Evolutionary conservation across 2,329 filamentous ascomycete species (phyloP).

Genomic region (Dactylellina cionopaga): DNA sequence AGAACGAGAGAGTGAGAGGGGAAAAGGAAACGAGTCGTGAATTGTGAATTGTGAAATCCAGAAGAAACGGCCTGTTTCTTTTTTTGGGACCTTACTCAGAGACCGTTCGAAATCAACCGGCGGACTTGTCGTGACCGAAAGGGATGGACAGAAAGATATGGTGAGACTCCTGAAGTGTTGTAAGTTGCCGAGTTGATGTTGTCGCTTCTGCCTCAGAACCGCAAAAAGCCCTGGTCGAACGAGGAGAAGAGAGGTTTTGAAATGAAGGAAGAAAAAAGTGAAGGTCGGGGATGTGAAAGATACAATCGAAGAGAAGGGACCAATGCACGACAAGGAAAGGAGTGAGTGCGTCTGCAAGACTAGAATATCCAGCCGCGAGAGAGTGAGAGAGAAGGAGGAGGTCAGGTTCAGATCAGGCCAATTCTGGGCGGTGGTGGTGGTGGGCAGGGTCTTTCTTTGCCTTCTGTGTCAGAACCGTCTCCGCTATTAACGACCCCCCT

Average conservation of each 20-base stretch:
- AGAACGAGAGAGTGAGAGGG: too few relatives aligned
- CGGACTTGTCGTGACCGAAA: conserved; percentile 36
- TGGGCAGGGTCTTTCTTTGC: conserved; percentile 52
- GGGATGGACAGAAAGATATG: conserved; percentile 35
- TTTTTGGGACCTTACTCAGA: neutral
- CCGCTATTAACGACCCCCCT: conserved; percentile 51
- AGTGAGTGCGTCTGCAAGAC: conserved; percentile 44
- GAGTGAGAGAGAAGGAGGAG: conserved; percentile 21
- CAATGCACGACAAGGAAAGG: conserved; percentile 43
- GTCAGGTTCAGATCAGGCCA: conserved; percentile 33
- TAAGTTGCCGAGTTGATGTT: conserved; percentile 31
- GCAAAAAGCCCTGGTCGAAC: conserved; percentile 38
- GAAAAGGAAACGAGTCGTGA: conserved; percentile 35
- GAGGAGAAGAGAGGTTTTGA: conserved; percentile 38
- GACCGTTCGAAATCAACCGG: conserved; percentile 44
- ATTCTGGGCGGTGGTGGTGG: conserved; percentile 42
- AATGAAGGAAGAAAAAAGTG: conserved; percentile 50
- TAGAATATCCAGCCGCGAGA: conserved; percentile 48
- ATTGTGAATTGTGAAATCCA: conserved; percentile 20
- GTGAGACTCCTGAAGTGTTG: conserved; percentile 41
- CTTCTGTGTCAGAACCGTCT: conserved; percentile 52
- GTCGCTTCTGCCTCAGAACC: conserved; percentile 48
- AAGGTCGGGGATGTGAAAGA: conserved; percentile 43
- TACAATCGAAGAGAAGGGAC: conserved; percentile 42
- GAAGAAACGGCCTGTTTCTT: conserved; percentile 36